A percentile compares a stretch with the other conserved stretches of the same genome.
Evolutionary conservation across 768 basidiomycete species (phyloP).

Genomic region (Mycena sanguinolenta): DNA sequence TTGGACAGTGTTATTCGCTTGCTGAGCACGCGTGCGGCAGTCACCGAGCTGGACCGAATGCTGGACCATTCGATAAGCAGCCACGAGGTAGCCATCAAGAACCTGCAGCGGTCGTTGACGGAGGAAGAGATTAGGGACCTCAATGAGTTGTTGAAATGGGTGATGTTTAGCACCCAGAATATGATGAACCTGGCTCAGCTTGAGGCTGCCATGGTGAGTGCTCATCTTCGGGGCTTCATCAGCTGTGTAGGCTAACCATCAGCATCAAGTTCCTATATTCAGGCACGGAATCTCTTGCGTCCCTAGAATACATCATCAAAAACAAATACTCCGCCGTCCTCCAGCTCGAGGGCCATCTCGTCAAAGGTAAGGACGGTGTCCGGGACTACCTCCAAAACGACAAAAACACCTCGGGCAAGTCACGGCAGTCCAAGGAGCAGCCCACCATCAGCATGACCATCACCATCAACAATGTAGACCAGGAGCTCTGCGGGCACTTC

Average conservation of each 20-base stretch:
- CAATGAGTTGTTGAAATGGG: not conserved
- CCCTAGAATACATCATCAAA: not conserved
- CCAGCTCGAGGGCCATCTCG: not conserved
- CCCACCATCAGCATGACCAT: slow-evolving; percentile 7
- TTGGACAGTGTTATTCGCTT: not conserved
- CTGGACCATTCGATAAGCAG: slow-evolving; percentile 5
- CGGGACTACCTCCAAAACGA: not conserved
- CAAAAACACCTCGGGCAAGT: not conserved
- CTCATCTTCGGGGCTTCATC: not conserved
- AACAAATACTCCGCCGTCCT: not conserved
- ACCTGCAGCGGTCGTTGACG: slow-evolving; percentile 5
- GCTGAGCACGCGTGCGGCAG: not conserved
- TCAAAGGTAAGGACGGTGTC: not conserved
- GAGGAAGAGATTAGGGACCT: not conserved
- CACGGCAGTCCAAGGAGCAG: not conserved
- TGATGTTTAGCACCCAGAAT: not conserved
- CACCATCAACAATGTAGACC: not conserved
- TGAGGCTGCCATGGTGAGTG: slow-evolving; percentile 8
- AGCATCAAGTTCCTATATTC: slow-evolving; percentile 5
- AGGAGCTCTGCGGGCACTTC: slow-evolving; percentile 1
- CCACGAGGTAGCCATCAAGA: slow-evolving; percentile 1
- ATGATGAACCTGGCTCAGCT: not conserved
- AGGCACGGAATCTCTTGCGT: not conserved
- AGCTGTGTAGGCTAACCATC: not conserved
- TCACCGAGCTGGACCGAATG: not conserved